Base-by-base conservation (phyloP, 305 asterid species). In the Fraxinus greggii region DNA sequence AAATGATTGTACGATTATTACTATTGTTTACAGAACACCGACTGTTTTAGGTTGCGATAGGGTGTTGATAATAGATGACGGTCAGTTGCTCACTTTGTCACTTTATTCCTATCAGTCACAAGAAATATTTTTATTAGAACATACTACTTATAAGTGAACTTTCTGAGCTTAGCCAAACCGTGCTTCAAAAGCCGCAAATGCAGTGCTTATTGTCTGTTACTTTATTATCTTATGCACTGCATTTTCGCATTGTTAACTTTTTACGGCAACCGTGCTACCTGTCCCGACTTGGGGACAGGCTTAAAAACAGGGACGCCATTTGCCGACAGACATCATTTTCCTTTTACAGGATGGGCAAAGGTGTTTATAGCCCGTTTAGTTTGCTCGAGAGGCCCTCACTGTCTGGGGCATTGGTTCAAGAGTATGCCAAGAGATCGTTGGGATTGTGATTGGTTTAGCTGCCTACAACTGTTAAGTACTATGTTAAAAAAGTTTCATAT, bases 371-470 rank as follows among this genome's bases (percentile, higher is more conserved):
- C 21, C 93, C 93, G 1, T 78, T 85, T 15, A 76, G 80, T 13
- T 84, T 91, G 79, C 89, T 90, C 0, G 90, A 88, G 73, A 81
- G 89, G 72, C 84, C 82, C 0, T 87, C 91, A 4, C 67, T 90
- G 23, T 91, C 90, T 80, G 91, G 89, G 26, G 87, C 92, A 32
- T 78, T 89, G 83, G 93, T 91, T 76, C 89, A 90, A 78, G 95
- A 91, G 78, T 91, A 91, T 72, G 88, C 92, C 56, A 86, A 85
- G 48, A 78, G 93, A 81, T 87, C 95, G 76, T 75, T 86, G 24
- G 88, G 83, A 48, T 67, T 83, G 45, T 88, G 84, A 87, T 7
- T 72, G 26, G 26, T 78, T 54, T 77, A 21, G 72, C 32, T 24
- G 33, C 33, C 72, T 63, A 63, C 69, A 59, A 59, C 6, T 54